A percentile compares a stretch with the other conserved stretches of the same genome.
These are phyloP conservation scores for Gyromitra esculenta DNA, from an alignment of 2,329 filamentous ascomycete species.

Conservation along the genomic window DNA sequence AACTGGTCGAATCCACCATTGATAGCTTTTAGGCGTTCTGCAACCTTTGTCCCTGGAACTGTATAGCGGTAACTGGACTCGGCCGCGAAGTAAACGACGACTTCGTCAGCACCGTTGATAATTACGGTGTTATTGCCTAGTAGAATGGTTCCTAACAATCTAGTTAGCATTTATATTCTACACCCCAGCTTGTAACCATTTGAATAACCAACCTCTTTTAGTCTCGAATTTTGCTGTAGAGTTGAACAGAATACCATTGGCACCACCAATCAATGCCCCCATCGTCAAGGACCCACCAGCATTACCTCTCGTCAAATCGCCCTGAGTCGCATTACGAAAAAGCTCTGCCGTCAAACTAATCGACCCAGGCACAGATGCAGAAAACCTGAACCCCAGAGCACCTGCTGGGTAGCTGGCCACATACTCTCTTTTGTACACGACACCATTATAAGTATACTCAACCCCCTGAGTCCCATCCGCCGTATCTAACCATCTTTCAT, in stretches of 20 bases:
- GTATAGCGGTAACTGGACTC: slow-evolving; percentile 32
- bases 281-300: slow-evolving; percentile 5
- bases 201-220: slow-evolving; percentile 12
- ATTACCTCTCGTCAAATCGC: slow-evolving; percentile 5
- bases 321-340: slow-evolving; percentile 5
- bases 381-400: slow-evolving; percentile 60
- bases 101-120: slow-evolving; percentile 25
- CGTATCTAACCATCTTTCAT: slow-evolving; percentile 62
- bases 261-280: slow-evolving; percentile 37
- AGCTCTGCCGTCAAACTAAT: slow-evolving; percentile 24
- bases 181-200: background rate
- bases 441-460: slow-evolving; percentile 60
- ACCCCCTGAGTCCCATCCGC: slow-evolving; percentile 60
- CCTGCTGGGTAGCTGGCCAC: slow-evolving; percentile 63
- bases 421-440: slow-evolving; percentile 60
- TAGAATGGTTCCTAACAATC: slow-evolving; percentile 8
- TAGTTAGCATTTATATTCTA: background rate
- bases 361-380: background rate
- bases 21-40: slow-evolving; percentile 24
- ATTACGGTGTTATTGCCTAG: slow-evolving; percentile 17
- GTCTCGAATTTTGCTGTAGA: slow-evolving; percentile 35
- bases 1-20: slow-evolving; percentile 12
- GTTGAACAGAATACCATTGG: slow-evolving; percentile 26
- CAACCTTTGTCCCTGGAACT: slow-evolving; percentile 28
- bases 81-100: slow-evolving; percentile 32